Base-by-base conservation (phyloP, 2,329 filamentous ascomycete genomes). In the Colletotrichum graminicola region DNA sequence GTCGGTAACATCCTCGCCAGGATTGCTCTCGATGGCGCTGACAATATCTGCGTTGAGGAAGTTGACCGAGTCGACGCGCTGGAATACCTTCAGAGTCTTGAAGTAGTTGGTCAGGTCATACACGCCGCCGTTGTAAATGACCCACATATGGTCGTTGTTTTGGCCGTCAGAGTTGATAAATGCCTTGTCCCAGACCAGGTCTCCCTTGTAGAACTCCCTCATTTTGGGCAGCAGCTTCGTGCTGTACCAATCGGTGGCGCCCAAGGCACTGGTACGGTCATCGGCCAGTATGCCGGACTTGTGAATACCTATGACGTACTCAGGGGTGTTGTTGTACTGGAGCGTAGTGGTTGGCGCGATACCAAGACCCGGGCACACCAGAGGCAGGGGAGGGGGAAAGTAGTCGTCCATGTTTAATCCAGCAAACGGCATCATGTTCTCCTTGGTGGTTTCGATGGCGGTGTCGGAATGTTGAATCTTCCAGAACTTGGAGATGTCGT, bases 21-120 rank as follows among this genome's bases (percentile, higher is more conserved):
- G 89, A 73, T 95, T 94, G 69, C 90, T 86, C 76, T 90, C 87
- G 76, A 97, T 89, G 14, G 95, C 80, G 3, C 91, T 85, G 2
- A 89, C 87, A 6, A 99, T 82, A 8, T 89, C 86, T 1, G 79
- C 75, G 72, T 96, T 91, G 39, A 99, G 85, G 82, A 97, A 98
- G 12, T 87, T 80, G 82, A 93, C 97, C 0, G 79, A 78, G 0
- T 82, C 77, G 6, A 85, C 76, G 66, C 90, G 84, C 74, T 91
- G 86, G 77, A 87, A 84, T 26, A 85, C 74, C 11, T 92, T 83
- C 52, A 91, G 82, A 0, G 94, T 97, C 78, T 94, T 86, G 81
- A 95, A 95, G 82, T 99, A 99, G 79, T 98, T 90, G 0, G 94
- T 97, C 65, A 99, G 82, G 79, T 99, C 97, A 79, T 96, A 98